Base-by-base conservation (phyloP, 257 asterid species). In the Fraxinus quadrangulata region DNA sequence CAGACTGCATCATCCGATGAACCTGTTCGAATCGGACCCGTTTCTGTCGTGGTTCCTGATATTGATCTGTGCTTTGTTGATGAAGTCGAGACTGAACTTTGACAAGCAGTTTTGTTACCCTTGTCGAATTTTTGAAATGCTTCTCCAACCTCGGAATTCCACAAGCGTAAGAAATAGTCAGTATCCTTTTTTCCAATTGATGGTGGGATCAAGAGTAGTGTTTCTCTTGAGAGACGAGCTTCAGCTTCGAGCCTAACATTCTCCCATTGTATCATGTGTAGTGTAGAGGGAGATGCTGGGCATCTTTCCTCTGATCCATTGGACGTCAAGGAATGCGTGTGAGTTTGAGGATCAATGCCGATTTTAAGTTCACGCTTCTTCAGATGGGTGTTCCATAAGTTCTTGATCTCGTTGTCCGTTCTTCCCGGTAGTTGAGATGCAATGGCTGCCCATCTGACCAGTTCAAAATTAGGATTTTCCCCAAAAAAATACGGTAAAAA, bases 221-320 rank as follows among this genome's bases (percentile, higher is more conserved):
- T 88, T 65, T 92, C 97, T 47, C 79, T 83, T 31, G 97, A 92
- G 7, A 91, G 93, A 21, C 99, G 96, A 1, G 96, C 95, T 81
- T 94, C 99, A 0, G 99, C 99, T 80, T 94, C 97, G 0, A 94
- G 92, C 85, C 97, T 81, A 19, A 97, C 97, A 56, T 91, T 86
- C 87, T 94, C 99, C 99, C 99, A 94, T 68, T 94, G 97, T 3
- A 97, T 94, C 99, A 92, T 92, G 96, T 94, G 99, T 34, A 97
- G 96, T 2, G 96, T 87, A 11, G 96, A 91, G 19, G 93, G 89
- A n/a, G 91, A 79, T 6, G 89, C 65, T 9, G 90, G 84, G 2
- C 74, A 82, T 40, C 83, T 69, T 67, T 49, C 80, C 14, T 74
- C 74, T 16, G 71, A 5, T 23, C 87, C 85, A 6, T 61, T 79